A percentile compares a stretch with the other conserved stretches of the same genome.
Conservation (phyloP, 331 rosid species). For the Quercus tomentella region DNA sequence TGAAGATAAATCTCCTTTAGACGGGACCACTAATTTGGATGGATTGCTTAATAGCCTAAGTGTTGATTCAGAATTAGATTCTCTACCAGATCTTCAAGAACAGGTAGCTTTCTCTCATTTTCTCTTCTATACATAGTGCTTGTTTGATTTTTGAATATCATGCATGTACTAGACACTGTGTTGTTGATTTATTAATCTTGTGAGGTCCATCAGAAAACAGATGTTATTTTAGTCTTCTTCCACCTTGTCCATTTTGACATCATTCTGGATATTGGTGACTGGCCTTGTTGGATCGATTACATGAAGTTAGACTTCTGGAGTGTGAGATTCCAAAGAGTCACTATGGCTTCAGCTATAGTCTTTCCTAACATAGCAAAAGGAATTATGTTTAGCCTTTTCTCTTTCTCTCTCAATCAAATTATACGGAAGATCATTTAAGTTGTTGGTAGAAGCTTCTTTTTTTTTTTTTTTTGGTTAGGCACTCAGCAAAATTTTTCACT, state of each 20-base stretch:
- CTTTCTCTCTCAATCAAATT: too few species aligned
- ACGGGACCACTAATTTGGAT: conserved; percentile 42
- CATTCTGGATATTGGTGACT: not conserved
- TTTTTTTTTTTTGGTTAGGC: too few species aligned
- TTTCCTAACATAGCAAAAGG: too few species aligned
- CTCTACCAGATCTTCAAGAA: conserved; percentile 74
- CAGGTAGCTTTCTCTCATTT: conserved; percentile 52
- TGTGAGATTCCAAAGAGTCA: not conserved
- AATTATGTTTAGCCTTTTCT: too few species aligned
- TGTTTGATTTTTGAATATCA: not conserved
- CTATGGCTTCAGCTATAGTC: too few species aligned
- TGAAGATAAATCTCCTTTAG: conserved; percentile 22
- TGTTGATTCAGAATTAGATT: conserved; percentile 54
- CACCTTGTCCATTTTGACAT: not conserved
- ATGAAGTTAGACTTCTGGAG: not conserved
- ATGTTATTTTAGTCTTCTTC: not conserved
- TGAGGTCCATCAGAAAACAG: not conserved
- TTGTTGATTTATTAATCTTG: not conserved
- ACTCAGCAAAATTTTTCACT: too few species aligned
- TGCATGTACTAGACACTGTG: not conserved
- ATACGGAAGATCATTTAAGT: too few species aligned
- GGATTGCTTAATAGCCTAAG: conserved; percentile 53
- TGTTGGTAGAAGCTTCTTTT: too few species aligned
- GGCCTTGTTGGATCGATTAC: too few species aligned
- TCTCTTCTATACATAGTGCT: not conserved